Evolutionary conservation across 1,139 yeast genomes (phyloP).

Genomic region (Yamadazyma dendronema): DNA sequence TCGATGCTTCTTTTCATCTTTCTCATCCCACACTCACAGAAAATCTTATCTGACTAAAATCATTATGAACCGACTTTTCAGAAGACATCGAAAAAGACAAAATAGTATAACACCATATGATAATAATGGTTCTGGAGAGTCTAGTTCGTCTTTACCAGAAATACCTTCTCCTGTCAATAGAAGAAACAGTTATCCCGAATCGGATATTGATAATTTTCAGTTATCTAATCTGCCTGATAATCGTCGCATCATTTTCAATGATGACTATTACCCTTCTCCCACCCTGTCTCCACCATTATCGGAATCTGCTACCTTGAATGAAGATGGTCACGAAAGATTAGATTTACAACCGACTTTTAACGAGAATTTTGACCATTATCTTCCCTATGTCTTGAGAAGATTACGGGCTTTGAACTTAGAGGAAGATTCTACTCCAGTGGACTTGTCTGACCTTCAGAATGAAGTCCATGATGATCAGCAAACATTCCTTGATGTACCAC

Average conservation of each 20-base stretch:
- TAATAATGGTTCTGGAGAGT: neutral
- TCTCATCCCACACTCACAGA: too few relatives aligned
- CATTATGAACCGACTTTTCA: constrained; percentile 1
- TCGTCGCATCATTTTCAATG: neutral
- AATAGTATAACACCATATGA: neutral
- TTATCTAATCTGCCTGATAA: neutral
- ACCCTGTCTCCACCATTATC: constrained; percentile 20
- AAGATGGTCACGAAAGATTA: constrained; percentile 20
- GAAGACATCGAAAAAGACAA: neutral
- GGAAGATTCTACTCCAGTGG: constrained; percentile 7
- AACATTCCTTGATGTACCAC: constrained; percentile 22
- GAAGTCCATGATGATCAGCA: constrained; percentile 19
- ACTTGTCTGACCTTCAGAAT: neutral
- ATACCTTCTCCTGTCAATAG: neutral
- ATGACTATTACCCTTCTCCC: constrained; percentile 27
- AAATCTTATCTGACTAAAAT: neutral
- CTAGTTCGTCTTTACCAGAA: neutral
- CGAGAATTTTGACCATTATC: constrained; percentile 38
- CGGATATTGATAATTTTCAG: neutral
- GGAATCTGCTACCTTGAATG: constrained; percentile 25
- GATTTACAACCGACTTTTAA: constrained; percentile 36
- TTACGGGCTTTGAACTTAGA: constrained; percentile 16
- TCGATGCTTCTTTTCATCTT: too few relatives aligned
- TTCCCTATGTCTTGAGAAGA: constrained; percentile 36
- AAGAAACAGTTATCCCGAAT: neutral